These are phyloP conservation scores for Arabis alpina DNA, from an alignment of 345 rosid species.

Conservation along the genomic window DNA sequence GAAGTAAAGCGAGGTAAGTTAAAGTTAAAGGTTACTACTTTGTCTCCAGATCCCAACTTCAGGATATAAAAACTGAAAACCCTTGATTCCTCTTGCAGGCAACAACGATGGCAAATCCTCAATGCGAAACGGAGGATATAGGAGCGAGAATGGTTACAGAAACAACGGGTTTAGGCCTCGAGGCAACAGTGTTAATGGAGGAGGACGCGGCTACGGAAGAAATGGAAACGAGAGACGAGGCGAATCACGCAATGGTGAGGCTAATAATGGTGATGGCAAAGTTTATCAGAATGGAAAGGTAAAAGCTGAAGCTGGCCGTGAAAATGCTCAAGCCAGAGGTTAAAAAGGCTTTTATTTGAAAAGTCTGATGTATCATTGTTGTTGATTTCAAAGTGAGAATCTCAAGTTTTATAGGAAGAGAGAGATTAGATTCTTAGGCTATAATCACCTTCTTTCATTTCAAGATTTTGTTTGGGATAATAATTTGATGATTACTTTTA, in stretches of 20 bases:
- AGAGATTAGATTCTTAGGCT: conserved; percentile 21
- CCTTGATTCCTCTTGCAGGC: conserved; percentile 44
- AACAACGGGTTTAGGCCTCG: conserved; percentile 57
- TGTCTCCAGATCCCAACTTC: conserved; percentile 19
- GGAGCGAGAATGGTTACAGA: conserved; percentile 59
- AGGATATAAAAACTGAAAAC: neutral
- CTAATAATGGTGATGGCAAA: conserved; percentile 40
- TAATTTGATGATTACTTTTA: conserved; percentile 6
- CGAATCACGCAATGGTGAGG: conserved; percentile 41
- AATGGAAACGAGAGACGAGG: conserved; percentile 52
- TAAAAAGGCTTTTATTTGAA: conserved; percentile 11
- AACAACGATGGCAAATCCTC: conserved; percentile 48
- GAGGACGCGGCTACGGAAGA: conserved; percentile 51
- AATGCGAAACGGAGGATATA: conserved; percentile 54
- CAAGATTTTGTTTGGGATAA: conserved; percentile 16
- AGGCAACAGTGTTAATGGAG: conserved; percentile 45
- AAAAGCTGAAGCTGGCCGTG: conserved; percentile 33
- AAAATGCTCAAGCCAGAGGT: conserved; percentile 26
- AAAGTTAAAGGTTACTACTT: neutral
- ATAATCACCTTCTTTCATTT: conserved; percentile 4
- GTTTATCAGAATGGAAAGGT: conserved; percentile 42
- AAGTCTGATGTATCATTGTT: conserved; percentile 7
- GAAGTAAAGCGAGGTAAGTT: conserved; percentile 77
- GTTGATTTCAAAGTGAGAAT: conserved; percentile 25
- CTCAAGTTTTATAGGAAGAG: conserved; percentile 25